phyloP scores from a whole-genome alignment of 257 asterid species.

The Solanum neorickii region DNA sequence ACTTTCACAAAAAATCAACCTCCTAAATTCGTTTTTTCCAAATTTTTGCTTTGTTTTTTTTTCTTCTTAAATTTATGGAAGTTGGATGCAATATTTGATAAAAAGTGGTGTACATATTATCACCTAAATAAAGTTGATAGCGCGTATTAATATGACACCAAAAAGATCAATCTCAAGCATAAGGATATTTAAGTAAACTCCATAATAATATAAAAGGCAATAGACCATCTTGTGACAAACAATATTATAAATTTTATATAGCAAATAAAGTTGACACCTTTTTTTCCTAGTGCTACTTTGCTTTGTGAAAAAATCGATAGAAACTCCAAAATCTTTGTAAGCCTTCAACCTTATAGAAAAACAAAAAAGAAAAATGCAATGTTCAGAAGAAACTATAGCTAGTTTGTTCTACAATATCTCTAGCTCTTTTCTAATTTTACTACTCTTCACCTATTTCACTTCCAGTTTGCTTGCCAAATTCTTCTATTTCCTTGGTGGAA shows the following conservation, averaged over 20 bases:
- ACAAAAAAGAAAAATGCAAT: constrained; percentile 47
- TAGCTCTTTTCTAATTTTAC: constrained; percentile 49
- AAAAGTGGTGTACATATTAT: not conserved
- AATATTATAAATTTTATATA: constrained; percentile 18
- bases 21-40: not conserved
- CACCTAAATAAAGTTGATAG: not conserved
- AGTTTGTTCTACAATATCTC: constrained; percentile 75
- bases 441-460: constrained; percentile 69
- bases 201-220: not conserved
- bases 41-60: too few species aligned
- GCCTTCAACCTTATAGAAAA: not conserved
- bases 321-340: constrained; percentile 4
- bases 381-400: constrained; percentile 45
- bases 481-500: constrained; percentile 66
- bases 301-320: constrained; percentile 24
- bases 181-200: constrained; percentile 15
- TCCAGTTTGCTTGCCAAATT: constrained; percentile 55
- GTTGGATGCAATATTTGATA: not conserved
- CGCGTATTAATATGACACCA: not conserved
- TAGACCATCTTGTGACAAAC: constrained; percentile 12
- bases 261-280: constrained; percentile 40
- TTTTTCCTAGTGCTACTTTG: constrained; percentile 30
- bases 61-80: too few species aligned
- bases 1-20: not conserved
- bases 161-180: not conserved